phyloP scores from a whole-genome alignment of 1,284 basidiomycete genomes.

The Abortiporus biennis region DNA sequence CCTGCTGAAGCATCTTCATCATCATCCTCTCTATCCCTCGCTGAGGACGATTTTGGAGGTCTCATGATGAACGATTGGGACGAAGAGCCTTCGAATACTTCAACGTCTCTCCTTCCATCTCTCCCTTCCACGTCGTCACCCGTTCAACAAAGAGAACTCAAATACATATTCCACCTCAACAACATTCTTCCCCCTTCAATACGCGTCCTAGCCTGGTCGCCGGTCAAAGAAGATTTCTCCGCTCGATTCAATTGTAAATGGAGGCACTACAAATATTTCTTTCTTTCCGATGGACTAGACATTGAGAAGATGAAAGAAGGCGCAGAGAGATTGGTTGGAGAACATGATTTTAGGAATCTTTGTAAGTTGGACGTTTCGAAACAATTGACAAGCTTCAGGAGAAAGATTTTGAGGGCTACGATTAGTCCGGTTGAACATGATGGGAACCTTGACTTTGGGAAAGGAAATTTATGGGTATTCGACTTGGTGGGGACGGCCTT shows the following conservation, averaged over 20 bases:
- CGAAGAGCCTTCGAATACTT: conserved; percentile 23
- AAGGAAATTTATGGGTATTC: conserved; percentile 60
- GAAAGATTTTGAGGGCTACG: conserved; percentile 61
- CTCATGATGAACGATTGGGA: conserved; percentile 21
- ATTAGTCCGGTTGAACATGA: conserved; percentile 37
- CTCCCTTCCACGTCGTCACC: conserved; percentile 18
- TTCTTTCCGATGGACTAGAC: conserved; percentile 63
- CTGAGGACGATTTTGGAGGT: conserved; percentile 17
- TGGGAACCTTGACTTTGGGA: conserved; percentile 12
- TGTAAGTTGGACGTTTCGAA: conserved; percentile 95
- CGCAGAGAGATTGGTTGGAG: conserved; percentile 71
- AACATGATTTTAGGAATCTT: conserved; percentile 95
- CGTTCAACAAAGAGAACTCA: conserved; percentile 49
- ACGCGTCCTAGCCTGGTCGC: conserved; percentile 93
- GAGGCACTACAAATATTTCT: conserved; percentile 98
- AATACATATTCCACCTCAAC: conserved; percentile 83
- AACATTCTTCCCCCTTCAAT: conserved; percentile 87
- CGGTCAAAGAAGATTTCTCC: conserved; percentile 77
- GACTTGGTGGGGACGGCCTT: conserved; percentile 90
- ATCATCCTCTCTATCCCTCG: neutral
- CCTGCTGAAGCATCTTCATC: neutral
- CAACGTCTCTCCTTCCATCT: conserved; percentile 15
- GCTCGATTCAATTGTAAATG: conserved; percentile 84
- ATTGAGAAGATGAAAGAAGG: conserved; percentile 75
- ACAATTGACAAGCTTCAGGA: conserved; percentile 78